A percentile compares a stretch with the other conserved stretches of the same genome.
phyloP scores from a whole-genome alignment of 805 yeast species.

The Lachancea fermentati region DNA sequence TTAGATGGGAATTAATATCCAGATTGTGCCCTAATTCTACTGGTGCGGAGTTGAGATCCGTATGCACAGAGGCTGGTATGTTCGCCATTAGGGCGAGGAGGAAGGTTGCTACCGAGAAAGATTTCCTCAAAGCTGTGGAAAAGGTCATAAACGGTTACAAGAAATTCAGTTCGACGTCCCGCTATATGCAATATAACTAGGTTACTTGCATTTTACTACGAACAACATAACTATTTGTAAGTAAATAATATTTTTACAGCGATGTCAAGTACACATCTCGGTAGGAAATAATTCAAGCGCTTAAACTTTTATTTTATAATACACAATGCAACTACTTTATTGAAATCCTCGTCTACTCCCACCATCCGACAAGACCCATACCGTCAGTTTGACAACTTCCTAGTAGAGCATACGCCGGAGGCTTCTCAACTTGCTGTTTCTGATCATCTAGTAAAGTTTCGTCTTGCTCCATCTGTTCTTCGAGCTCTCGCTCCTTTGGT shows the following conservation, averaged over 20 bases:
- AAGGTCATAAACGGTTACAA: constrained; percentile 97
- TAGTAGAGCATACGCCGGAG: constrained; percentile 77
- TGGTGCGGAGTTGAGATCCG: constrained; percentile 97
- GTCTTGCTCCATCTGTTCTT: constrained; percentile 26
- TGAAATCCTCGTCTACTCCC: constrained; percentile 49
- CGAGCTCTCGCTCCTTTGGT: constrained; percentile 46
- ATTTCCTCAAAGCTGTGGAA: constrained; percentile 94
- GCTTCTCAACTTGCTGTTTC: constrained; percentile 31
- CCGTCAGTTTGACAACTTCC: constrained; percentile 96
- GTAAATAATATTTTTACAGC: not conserved
- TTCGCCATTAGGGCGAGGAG: constrained; percentile 97
- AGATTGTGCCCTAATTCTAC: constrained; percentile 97
- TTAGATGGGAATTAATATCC: constrained; percentile 97
- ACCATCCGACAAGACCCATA: constrained; percentile 95
- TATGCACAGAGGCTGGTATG: constrained; percentile 99
- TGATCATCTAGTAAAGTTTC: constrained; percentile 25
- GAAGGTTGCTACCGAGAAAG: constrained; percentile 97
- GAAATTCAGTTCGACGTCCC: constrained; percentile 94
- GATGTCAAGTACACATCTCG: not conserved
- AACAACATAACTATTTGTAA: not conserved
- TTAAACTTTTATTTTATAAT: not conserved
- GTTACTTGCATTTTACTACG: not conserved
- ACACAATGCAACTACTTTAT: not conserved
- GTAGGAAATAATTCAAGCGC: not conserved
- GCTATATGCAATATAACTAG: constrained; percentile 96